Percentiles rank a stretch among this genome's conserved stretches.
These are phyloP conservation scores for Medicago lupulina DNA, from an alignment of 306 rosid species.

Conservation along the genomic window DNA sequence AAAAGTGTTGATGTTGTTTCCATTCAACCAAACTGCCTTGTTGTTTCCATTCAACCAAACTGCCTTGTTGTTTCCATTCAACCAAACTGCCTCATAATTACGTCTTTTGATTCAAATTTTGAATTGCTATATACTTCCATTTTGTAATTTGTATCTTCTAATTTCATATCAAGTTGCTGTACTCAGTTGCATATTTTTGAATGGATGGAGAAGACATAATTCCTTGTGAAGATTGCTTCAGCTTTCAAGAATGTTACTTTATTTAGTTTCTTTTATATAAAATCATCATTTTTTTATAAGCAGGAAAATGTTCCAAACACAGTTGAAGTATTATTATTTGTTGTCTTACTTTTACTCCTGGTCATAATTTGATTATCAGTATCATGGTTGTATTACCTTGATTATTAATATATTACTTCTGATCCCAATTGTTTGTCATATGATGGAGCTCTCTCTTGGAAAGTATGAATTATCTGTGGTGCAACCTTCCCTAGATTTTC, in stretches of 20 bases:
- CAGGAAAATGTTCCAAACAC: constrained; percentile 16
- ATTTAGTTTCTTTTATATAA: not conserved
- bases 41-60: too few species aligned
- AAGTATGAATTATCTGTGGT: too few species aligned
- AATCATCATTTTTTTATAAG: not conserved
- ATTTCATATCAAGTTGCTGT: constrained; percentile 5
- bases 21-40: too few species aligned
- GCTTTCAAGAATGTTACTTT: not conserved
- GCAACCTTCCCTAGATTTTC: not conserved
- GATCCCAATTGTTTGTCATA: not conserved
- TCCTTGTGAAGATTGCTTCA: not conserved
- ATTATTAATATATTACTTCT: not conserved
- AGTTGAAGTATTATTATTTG: not conserved
- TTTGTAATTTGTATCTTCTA: constrained; percentile 6
- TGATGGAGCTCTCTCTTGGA: too few species aligned
- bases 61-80: constrained; percentile 24
- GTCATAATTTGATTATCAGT: not conserved
- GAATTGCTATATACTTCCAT: constrained; percentile 8
- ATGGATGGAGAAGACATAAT: not conserved
- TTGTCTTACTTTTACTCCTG: not conserved
- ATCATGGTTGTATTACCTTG: not conserved
- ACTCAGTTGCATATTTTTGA: not conserved
- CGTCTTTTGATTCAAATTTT: constrained; percentile 3
- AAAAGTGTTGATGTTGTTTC: not conserved
- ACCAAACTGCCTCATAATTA: constrained; percentile 7